Evolutionary conservation across 1,139 yeast genomes (phyloP).

Genomic region (Pichia sp.): DNA sequence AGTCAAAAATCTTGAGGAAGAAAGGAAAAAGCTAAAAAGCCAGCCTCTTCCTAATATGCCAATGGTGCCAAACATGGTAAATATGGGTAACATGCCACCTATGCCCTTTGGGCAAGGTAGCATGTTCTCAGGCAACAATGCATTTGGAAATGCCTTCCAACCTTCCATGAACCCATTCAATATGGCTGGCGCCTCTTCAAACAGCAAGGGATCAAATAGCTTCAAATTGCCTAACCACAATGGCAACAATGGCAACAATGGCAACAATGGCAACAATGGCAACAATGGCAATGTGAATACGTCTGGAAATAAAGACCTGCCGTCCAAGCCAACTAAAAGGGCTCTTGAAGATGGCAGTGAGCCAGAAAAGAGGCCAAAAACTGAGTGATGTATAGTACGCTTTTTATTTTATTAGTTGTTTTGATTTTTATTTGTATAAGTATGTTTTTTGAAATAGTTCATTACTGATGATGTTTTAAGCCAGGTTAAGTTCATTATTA

Average conservation of each 20-base stretch:
- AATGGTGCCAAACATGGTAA: slow-evolving; percentile 7
- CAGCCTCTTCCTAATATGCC: slow-evolving; percentile 2
- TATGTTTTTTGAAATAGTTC: background rate
- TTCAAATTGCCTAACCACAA: background rate
- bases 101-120: slow-evolving; percentile 4
- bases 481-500: no score
- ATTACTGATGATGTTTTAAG: no score
- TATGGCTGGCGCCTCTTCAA: background rate
- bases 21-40: slow-evolving; percentile 4
- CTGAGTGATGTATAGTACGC: slow-evolving; percentile 11
- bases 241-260: background rate
- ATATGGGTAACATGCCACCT: slow-evolving; percentile 7
- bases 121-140: background rate
- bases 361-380: slow-evolving; percentile 25
- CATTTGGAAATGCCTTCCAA: background rate
- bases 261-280: no score
- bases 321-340: slow-evolving; percentile 22
- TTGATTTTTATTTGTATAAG: background rate
- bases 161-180: background rate
- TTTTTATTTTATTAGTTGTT: background rate
- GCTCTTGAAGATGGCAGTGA: slow-evolving; percentile 17
- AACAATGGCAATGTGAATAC: background rate
- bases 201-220: background rate
- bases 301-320: slow-evolving; percentile 4
- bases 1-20: slow-evolving; percentile 20